phyloP scores from a whole-genome alignment of 768 basidiomycete genomes.

The Phaeotremella fagi region DNA sequence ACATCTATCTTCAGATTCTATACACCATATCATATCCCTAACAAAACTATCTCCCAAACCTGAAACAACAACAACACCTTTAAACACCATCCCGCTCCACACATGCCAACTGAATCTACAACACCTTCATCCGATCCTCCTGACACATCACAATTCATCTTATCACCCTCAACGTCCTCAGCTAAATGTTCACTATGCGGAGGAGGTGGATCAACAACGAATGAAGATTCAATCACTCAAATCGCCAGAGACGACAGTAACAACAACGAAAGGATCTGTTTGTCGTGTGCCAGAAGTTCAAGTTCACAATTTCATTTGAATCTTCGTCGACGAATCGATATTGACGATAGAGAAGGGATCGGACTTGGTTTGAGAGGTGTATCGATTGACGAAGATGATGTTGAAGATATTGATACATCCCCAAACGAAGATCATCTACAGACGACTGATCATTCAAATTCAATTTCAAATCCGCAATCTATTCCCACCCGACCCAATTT shows the following conservation, averaged over 20 bases:
- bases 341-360: constrained; percentile 1
- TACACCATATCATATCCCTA: not conserved
- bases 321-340: not conserved
- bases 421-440: too few relatives aligned
- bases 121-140: constrained; percentile 9
- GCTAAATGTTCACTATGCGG: constrained; percentile 42
- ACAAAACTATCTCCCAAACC: not conserved
- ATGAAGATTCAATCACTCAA: not conserved
- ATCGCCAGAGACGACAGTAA: not conserved
- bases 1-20: not conserved
- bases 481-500: too few relatives aligned
- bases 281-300: not conserved
- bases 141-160: not conserved
- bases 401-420: constrained; percentile 2
- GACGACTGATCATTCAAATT: too few relatives aligned
- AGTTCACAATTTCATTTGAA: not conserved
- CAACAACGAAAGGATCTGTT: not conserved
- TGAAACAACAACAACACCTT: not conserved
- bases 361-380: constrained; percentile 11
- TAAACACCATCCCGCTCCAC: not conserved
- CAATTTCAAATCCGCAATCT: too few relatives aligned
- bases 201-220: constrained; percentile 6
- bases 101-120: constrained; percentile 41
- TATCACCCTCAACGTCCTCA: not conserved
- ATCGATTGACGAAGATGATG: not conserved